Evolutionary conservation across 257 asterid species (phyloP), one percentile per base, ranked within the genome.

Genomic region (Eucommia ulmoides): DNA sequence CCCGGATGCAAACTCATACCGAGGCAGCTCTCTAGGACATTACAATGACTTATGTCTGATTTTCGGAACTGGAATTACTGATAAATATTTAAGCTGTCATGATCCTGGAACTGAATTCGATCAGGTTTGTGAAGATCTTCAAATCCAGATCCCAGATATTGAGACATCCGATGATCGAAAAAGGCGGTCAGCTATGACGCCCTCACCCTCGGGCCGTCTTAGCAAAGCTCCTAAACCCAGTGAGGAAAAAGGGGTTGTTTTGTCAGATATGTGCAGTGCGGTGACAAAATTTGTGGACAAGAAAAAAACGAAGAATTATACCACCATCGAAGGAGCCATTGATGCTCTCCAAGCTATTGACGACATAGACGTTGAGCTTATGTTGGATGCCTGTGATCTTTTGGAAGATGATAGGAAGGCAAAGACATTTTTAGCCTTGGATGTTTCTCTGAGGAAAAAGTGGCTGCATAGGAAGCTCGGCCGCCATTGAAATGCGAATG

Each of bases 381-480:
- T 72, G n/a, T 52, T 72, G 50, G 78, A 72, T 50, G 47, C 69
- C 41, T 72, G 78, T 41, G 78, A 72, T 67, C 54, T 72, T 19
- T 51, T 70, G 58, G 76, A 70, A 60, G 72, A 70, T 57, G 76
- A 70, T 63, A 65, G 60, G 47, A 70, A 65, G 54, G 76, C 74
- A 7, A 72, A 67, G 66, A 72, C 74, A 26, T 67, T 72, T 48
- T 56, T 72, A 65, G 78, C 78, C 2, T 57, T 72, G 66, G 74
- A 67, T 67, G 65, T 46, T 12, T 20, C 55, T 56, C 52, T 67
- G 9, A 49, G 79, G 64, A 72, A 56, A 55, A 72, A 72, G 23
- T 72, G 79, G 74, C 33, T 72, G 55, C 66, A 63, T 20, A 60
- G 79, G 33, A 72, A 72, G 72, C 74, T 72, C 11, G 64, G 69